A percentile compares a stretch with the other conserved stretches of the same genome.
Evolutionary conservation across 2,329 filamentous ascomycete genomes (phyloP).

Genomic region (Trichophyton equinum): DNA sequence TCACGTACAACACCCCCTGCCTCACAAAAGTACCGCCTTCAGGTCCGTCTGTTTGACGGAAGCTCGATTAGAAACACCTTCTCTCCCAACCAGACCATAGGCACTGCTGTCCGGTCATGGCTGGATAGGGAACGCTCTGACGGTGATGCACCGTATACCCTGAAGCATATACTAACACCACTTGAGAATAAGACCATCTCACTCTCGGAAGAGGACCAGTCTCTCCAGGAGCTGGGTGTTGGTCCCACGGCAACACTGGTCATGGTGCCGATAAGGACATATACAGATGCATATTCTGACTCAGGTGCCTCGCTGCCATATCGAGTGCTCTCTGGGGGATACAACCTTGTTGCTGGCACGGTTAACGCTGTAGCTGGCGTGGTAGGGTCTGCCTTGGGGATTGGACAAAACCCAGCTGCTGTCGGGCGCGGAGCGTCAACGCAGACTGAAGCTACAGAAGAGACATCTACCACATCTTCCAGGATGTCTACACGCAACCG

Average conservation of each 20-base stretch:
- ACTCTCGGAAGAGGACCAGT: slow-evolving; percentile 58
- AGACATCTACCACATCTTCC: slow-evolving; percentile 7
- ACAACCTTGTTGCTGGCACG: slow-evolving; percentile 32
- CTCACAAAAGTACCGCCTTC: slow-evolving; percentile 45
- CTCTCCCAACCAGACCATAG: slow-evolving; percentile 49
- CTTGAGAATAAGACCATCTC: slow-evolving; percentile 62
- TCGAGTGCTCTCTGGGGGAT: slow-evolving; percentile 30
- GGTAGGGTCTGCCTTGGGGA: slow-evolving; percentile 34
- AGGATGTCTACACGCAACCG: slow-evolving; percentile 17
- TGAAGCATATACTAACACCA: slow-evolving; percentile 73
- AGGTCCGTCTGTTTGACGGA: slow-evolving; percentile 75
- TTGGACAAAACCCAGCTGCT: slow-evolving; percentile 18
- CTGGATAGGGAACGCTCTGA: slow-evolving; percentile 52
- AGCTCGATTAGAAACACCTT: slow-evolving; percentile 65
- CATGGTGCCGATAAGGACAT: slow-evolving; percentile 56
- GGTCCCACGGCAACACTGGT: slow-evolving; percentile 72
- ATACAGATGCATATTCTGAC: slow-evolving; percentile 45
- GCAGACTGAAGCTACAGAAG: slow-evolving; percentile 1
- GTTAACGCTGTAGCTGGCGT: slow-evolving; percentile 32
- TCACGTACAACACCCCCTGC: slow-evolving; percentile 2
- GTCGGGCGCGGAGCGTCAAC: neutral
- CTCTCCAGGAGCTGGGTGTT: slow-evolving; percentile 57
- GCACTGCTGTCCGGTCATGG: slow-evolving; percentile 59
- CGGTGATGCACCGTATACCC: slow-evolving; percentile 56
- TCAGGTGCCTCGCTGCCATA: slow-evolving; percentile 26